Base-by-base conservation (phyloP, 2,329 filamentous ascomycete genomes). In the Bipolaris gigantea region DNA sequence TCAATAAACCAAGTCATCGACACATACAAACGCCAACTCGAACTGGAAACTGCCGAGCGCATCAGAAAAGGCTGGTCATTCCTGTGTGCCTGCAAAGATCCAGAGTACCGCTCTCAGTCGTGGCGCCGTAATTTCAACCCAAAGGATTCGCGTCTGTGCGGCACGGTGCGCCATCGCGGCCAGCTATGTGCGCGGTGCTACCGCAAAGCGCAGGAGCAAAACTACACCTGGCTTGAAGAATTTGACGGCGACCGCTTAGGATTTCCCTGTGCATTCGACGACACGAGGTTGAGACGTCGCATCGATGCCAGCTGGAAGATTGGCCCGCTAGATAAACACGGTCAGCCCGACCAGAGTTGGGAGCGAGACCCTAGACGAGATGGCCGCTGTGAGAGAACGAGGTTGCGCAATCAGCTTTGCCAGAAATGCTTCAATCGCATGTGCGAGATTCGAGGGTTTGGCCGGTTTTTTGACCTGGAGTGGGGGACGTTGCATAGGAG, bases 51-150 rank as follows among this genome's bases (percentile, higher is more conserved):
- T 33, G 48, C 55, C 5, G 63, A 67, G 48, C 59, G 64, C 2
- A 51, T 61, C 32, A 41, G 39, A 15, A 67, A 62, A 56, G 58
- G 58, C 25, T 67, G 63, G 64, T 23, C 55, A 6, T 50, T 55
- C 18, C 56, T 65, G 8, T 67, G 64, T 41, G 62, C 62, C 11
- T 61, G 59, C 38, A 67, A 66, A 56, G 62, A 67, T 25, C 62
- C 62, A 7, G 53, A 58, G 7, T 61, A 57, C 16, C 56, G 59
- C n/a, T 53, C 55, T 9, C 52, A 63, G 25, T 23, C 38, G 25
- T 67, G 64, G 64, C 59, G 63, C 15, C 50, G 51, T 30, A 39
- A 48, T 16, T 67, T 67, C 40, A 64, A 67, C 27, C 64, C 64
- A 11, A 39, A 48, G 35, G 63, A 67, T 18, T 50, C 52, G 6